phyloP scores from a whole-genome alignment of 139 green algal species.

The Yamagishiella unicocca region DNA sequence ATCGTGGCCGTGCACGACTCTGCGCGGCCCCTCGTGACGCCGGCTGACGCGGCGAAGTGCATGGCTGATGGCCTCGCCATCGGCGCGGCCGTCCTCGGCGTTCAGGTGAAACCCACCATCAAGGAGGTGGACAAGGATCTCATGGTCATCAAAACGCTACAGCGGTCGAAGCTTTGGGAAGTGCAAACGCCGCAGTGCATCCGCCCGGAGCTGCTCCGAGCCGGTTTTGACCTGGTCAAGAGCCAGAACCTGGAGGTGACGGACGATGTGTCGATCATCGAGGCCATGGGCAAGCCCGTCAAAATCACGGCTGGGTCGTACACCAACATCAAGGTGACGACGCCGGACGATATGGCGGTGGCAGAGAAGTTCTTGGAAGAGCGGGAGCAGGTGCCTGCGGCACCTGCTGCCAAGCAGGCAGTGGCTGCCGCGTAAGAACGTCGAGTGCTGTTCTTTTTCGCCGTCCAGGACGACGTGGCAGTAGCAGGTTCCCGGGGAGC shows the following conservation, averaged over 20 bases:
- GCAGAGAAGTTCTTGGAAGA: constrained; percentile 86
- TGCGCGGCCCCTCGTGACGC: constrained; percentile 87
- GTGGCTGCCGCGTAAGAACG: constrained; percentile 7
- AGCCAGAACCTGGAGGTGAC: constrained; percentile 91
- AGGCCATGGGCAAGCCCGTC: constrained; percentile 94
- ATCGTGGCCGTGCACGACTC: constrained; percentile 97
- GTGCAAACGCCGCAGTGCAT: constrained; percentile 98
- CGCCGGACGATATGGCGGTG: constrained; percentile 89
- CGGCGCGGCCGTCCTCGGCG: constrained; percentile 96
- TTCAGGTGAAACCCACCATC: constrained; percentile 97
- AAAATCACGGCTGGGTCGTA: constrained; percentile 93
- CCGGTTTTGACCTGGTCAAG: constrained; percentile 90
- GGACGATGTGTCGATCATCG: constrained; percentile 98
- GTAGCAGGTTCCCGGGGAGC: too few relatives aligned
- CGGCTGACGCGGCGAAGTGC: constrained; percentile 69
- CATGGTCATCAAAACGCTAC: constrained; percentile 90
- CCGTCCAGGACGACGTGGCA: too few relatives aligned
- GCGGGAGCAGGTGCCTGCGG: not conserved
- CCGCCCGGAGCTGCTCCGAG: constrained; percentile 80
- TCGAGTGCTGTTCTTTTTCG: too few relatives aligned
- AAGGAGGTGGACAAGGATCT: constrained; percentile 87
- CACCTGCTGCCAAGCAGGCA: not conserved
- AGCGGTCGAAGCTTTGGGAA: constrained; percentile 94
- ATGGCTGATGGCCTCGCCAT: constrained; percentile 48
- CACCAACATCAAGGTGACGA: constrained; percentile 98